These are phyloP conservation scores for Botryosphaeria dothidea DNA, from an alignment of 2,329 filamentous ascomycete genomes.

Conservation along the genomic window DNA sequence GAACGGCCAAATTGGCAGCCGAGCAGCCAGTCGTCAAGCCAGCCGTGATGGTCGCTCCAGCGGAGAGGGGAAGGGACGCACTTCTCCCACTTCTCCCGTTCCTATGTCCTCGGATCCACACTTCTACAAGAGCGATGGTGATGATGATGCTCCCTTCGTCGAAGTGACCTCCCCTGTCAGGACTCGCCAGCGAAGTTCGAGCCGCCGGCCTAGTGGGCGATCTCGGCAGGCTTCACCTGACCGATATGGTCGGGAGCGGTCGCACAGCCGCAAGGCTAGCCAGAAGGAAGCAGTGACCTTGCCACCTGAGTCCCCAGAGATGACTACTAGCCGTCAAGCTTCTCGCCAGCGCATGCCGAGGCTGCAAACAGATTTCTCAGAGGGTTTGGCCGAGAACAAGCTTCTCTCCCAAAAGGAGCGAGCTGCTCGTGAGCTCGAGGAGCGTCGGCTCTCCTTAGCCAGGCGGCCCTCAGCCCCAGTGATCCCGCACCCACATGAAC, in stretches of 20 bases:
- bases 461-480: slow-evolving; percentile 75
- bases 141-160: slow-evolving; percentile 50
- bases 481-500: slow-evolving; percentile 72
- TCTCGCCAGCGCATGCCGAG: slow-evolving; percentile 23
- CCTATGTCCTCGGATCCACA: slow-evolving; percentile 67
- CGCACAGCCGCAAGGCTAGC: slow-evolving; percentile 35
- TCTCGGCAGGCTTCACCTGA: slow-evolving; percentile 51
- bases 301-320: slow-evolving; percentile 37
- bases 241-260: slow-evolving; percentile 36
- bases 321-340: slow-evolving; percentile 10
- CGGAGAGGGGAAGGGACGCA: slow-evolving; percentile 45
- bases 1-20: slow-evolving; percentile 21
- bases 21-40: slow-evolving; percentile 42
- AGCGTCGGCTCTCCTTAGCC: slow-evolving; percentile 80
- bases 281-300: slow-evolving; percentile 24
- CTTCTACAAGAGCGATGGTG: slow-evolving; percentile 49
- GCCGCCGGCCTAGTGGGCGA: slow-evolving; percentile 49
- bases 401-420: slow-evolving; percentile 44
- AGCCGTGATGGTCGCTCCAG: slow-evolving; percentile 50
- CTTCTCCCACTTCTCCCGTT: slow-evolving; percentile 79
- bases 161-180: slow-evolving; percentile 47
- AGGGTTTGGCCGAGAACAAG: slow-evolving; percentile 21
- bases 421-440: slow-evolving; percentile 79
- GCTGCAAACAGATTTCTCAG: slow-evolving; percentile 23
- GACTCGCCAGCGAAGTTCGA: slow-evolving; percentile 53